Base-by-base conservation (phyloP, 2,329 filamentous ascomycete genomes). In the Epichloe hybrida region DNA sequence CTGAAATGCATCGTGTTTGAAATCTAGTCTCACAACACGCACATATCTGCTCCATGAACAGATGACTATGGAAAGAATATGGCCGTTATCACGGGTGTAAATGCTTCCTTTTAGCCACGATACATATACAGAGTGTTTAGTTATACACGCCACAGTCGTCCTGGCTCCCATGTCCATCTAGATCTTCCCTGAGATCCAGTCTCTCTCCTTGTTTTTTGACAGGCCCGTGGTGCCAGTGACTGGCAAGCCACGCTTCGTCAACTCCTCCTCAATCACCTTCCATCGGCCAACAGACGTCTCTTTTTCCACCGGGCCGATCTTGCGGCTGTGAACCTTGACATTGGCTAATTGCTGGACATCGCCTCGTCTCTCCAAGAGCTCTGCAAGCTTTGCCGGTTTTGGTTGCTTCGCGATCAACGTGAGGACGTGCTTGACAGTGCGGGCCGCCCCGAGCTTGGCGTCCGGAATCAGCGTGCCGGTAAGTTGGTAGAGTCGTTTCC, bases 381-480 rank as follows among this genome's bases (percentile, higher is more conserved):
- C 73, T 37, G 75, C 76, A 31, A 95, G 71, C 62, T 85, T 83
- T 58, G 69, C 68, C 13, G 79, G 67, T 67, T 77, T 80, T 34
- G 77, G 73, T 27, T 74, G 72, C 55, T 69, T 73, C 53, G 72
- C 61, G 2, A 84, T 67, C 44, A 77, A 66, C 27, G 71, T 68
- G 41, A 86, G 66, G 48, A 87, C 65, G 31, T 74, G 65, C 50
- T 72, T 70, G 38, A 80, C 71, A 8, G 74, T 81, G 48, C 66
- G 67, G 54, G 80, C 72, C 43, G 72, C 69, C 47, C 71, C 69
- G 54, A 94, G 76, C 57, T 77, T 75, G 45, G 79, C 72, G 66
- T 96, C 91, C 15, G 85, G 74, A 56, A 95, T 73, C 53, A 80
- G 77, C 54, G 82, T 79, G 54, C 88, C 87, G n/a, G 84, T 90